Percentiles rank a stretch among this genome's conserved stretches.
phyloP scores from a whole-genome alignment of 1,139 yeast species.

The Candida sp. region DNA sequence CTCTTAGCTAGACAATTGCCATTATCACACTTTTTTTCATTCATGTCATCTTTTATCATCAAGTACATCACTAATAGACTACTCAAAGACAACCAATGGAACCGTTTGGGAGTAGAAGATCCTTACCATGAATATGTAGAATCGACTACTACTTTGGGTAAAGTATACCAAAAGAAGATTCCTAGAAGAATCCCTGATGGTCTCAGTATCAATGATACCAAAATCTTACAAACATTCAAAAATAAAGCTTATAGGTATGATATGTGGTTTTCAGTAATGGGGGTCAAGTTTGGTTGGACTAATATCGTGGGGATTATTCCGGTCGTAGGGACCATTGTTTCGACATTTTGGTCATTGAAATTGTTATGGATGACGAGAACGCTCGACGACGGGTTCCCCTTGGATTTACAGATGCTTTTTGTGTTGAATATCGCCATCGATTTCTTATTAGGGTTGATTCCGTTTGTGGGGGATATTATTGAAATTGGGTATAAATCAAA shows the following conservation, averaged over 20 bases:
- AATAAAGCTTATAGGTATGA: constrained; percentile 40
- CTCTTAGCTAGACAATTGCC: too few species aligned
- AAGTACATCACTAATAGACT: constrained; percentile 13
- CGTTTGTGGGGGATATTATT: constrained; percentile 39
- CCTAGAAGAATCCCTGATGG: constrained; percentile 37
- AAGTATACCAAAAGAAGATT: constrained; percentile 24
- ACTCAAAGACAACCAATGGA: constrained; percentile 36
- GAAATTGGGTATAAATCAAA: constrained; percentile 44
- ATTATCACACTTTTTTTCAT: too few species aligned
- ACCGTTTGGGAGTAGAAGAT: constrained; percentile 59
- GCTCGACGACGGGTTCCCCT: constrained; percentile 41
- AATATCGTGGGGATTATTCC: constrained; percentile 38
- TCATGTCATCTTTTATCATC: constrained; percentile 10
- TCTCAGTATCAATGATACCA: constrained; percentile 26
- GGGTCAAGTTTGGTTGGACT: constrained; percentile 40
- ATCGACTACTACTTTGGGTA: constrained; percentile 17
- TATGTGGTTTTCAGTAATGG: constrained; percentile 37
- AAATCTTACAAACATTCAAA: constrained; percentile 25
- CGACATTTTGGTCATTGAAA: constrained; percentile 37
- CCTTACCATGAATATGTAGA: constrained; percentile 52
- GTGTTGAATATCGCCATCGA: constrained; percentile 38
- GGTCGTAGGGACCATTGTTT: constrained; percentile 31
- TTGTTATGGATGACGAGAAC: constrained; percentile 25
- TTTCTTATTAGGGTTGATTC: constrained; percentile 38
- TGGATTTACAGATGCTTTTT: constrained; percentile 37